These are phyloP conservation scores for Alternaria solani DNA, from an alignment of 2,329 filamentous ascomycete species.

Conservation along the genomic window DNA sequence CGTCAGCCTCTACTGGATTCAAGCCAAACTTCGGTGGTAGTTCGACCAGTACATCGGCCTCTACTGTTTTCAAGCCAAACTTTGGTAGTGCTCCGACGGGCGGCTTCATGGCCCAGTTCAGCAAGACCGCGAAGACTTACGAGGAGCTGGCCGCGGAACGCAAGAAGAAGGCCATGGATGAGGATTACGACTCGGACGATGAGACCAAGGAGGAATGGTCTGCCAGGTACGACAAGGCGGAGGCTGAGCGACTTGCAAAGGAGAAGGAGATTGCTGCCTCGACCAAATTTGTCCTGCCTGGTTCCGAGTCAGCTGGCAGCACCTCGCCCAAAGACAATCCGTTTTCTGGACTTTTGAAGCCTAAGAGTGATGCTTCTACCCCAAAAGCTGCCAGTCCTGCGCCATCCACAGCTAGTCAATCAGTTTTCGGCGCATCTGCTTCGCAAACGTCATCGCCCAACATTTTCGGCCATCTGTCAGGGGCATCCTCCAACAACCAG, in stretches of 20 bases:
- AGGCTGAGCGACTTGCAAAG: slow-evolving; percentile 40
- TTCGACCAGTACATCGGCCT: slow-evolving; percentile 4
- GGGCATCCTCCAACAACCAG: slow-evolving; percentile 41
- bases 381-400: slow-evolving; percentile 42
- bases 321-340: slow-evolving; percentile 21
- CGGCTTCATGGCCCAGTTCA: slow-evolving; percentile 42
- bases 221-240: slow-evolving; percentile 40
- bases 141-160: slow-evolving; percentile 45
- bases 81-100: slow-evolving; percentile 17
- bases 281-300: slow-evolving; percentile 30
- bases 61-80: slow-evolving; percentile 22
- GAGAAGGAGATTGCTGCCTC: slow-evolving; percentile 35
- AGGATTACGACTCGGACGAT: slow-evolving; percentile 49
- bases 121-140: slow-evolving; percentile 40
- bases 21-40: slow-evolving; percentile 25
- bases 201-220: slow-evolving; percentile 47
- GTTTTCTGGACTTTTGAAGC: slow-evolving; percentile 30
- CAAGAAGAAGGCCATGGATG: slow-evolving; percentile 47
- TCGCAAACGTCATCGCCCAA: slow-evolving; percentile 36
- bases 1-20: slow-evolving; percentile 16
- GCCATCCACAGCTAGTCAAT: slow-evolving; percentile 40
- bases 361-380: slow-evolving; percentile 32
- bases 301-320: slow-evolving; percentile 11
- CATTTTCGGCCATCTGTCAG: slow-evolving; percentile 48
- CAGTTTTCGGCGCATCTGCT: slow-evolving; percentile 42